Conservation (phyloP, 371 early-diverging fungal genomes). For the Actinomortierella wolfii region DNA sequence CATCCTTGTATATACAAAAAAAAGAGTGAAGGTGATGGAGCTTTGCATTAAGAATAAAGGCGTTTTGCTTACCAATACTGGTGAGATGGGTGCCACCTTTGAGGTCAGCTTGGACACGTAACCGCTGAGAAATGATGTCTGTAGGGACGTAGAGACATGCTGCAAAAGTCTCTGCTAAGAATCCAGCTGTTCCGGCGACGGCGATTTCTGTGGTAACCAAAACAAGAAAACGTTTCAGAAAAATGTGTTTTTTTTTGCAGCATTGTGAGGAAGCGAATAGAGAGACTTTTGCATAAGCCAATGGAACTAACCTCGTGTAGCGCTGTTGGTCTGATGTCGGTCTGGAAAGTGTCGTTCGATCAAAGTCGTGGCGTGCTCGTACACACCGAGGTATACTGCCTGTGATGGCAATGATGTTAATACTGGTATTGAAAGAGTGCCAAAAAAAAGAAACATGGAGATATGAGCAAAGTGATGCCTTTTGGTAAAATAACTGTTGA, state of each 20-base stretch:
- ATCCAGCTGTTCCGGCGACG: slow-evolving; percentile 44
- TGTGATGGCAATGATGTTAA: slow-evolving; percentile 42
- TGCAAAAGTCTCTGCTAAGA: slow-evolving; percentile 32
- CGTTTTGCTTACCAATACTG: slow-evolving; percentile 31
- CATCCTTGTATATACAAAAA: no score
- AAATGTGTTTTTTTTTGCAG: no score
- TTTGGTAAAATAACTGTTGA: no score
- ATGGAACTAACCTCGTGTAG: slow-evolving; percentile 22
- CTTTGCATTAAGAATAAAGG: no score
- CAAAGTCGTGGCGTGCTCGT: slow-evolving; percentile 39
- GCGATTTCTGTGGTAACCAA: slow-evolving; percentile 24
- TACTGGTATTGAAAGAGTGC: slow-evolving; percentile 5
- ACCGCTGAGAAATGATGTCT: slow-evolving; percentile 39
- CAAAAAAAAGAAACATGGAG: not conserved
- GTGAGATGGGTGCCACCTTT: slow-evolving; percentile 29
- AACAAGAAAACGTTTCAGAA: no score
- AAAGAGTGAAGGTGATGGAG: no score
- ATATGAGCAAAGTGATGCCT: not conserved
- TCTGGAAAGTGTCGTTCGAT: slow-evolving; percentile 39
- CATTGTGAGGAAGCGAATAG: no score
- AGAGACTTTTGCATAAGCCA: not conserved
- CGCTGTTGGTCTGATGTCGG: slow-evolving; percentile 33
- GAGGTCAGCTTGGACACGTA: slow-evolving; percentile 38
- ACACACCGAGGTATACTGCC: slow-evolving; percentile 41
- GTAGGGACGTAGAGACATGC: slow-evolving; percentile 37